A percentile compares a stretch with the other conserved stretches of the same genome.
These are phyloP conservation scores for Aegilops longissima DNA, from an alignment of 176 grass and related monocot genomes.

Conservation along the genomic window DNA sequence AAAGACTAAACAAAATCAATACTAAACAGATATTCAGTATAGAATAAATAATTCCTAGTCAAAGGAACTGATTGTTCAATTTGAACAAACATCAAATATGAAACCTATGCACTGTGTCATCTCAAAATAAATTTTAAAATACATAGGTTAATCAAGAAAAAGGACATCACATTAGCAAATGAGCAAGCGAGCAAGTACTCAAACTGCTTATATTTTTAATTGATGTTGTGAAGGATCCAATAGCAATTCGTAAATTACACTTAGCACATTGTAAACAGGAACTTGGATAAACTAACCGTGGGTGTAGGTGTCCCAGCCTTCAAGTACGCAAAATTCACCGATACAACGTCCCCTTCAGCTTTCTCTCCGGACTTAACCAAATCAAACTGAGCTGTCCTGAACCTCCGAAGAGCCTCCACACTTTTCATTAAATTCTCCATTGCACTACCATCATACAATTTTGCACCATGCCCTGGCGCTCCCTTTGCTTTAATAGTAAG, in stretches of 20 bases:
- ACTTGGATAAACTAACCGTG: slow-evolving; percentile 59
- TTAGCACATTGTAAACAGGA: background rate
- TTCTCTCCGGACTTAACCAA: slow-evolving; percentile 78
- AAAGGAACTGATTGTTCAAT: background rate
- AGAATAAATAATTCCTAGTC: background rate
- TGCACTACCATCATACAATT: slow-evolving; percentile 88
- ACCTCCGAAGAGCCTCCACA: slow-evolving; percentile 71
- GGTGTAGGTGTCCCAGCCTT: slow-evolving; percentile 86
- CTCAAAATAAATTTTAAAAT: background rate
- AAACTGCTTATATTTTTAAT: slow-evolving; percentile 17
- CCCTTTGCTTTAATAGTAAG: slow-evolving; percentile 72
- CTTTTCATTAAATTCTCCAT: slow-evolving; percentile 99
- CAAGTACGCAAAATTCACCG: slow-evolving; percentile 84
- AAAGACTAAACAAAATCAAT: slow-evolving; percentile 14
- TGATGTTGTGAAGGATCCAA: background rate
- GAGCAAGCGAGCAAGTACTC: background rate
- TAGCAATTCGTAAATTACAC: background rate
- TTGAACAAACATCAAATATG: background rate
- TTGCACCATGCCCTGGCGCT: slow-evolving; percentile 81
- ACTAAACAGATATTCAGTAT: background rate
- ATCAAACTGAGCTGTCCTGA: slow-evolving; percentile 86
- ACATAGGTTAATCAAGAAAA: background rate
- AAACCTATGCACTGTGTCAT: background rate
- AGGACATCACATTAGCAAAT: background rate
- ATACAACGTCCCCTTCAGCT: slow-evolving; percentile 84